Conservation (phyloP, 805 yeast species). For the Yarrowia sp. region DNA sequence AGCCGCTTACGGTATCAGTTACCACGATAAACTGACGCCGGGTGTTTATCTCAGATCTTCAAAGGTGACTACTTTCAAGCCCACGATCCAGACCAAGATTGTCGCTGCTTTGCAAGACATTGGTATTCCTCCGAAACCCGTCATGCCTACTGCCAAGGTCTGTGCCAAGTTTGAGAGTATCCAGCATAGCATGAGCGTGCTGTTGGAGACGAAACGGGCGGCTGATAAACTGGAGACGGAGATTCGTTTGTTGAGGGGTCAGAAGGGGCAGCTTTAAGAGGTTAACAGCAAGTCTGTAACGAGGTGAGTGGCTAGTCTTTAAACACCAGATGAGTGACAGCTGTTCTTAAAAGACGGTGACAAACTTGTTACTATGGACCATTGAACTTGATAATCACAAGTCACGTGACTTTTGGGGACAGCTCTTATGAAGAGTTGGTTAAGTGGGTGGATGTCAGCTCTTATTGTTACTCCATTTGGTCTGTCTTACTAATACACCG, state of each 20-base stretch:
- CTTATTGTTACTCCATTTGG: too few relatives aligned
- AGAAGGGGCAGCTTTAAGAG: constrained; percentile 3
- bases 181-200: constrained; percentile 68
- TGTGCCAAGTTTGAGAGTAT: constrained; percentile 79
- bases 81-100: constrained; percentile 71
- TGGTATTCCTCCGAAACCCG: constrained; percentile 80
- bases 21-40: constrained; percentile 64
- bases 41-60: constrained; percentile 86
- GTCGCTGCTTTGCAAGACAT: constrained; percentile 73
- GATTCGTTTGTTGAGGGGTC: constrained; percentile 53
- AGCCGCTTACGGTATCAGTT: constrained; percentile 80
- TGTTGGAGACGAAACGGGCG: constrained; percentile 85
- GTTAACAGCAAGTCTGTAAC: neutral
- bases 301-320: too few relatives aligned
- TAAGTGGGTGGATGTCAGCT: too few relatives aligned
- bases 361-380: too few relatives aligned
- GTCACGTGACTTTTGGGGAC: too few relatives aligned
- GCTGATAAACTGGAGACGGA: constrained; percentile 89
- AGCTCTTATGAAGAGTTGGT: too few relatives aligned
- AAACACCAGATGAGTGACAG: too few relatives aligned
- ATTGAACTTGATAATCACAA: too few relatives aligned
- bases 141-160: constrained; percentile 83
- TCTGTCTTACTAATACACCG: too few relatives aligned
- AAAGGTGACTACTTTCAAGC: constrained; percentile 78
- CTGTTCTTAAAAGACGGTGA: too few relatives aligned